Evolutionary conservation across 1,139 yeast species (phyloP).

Genomic region (Candida tunisiensis): DNA sequence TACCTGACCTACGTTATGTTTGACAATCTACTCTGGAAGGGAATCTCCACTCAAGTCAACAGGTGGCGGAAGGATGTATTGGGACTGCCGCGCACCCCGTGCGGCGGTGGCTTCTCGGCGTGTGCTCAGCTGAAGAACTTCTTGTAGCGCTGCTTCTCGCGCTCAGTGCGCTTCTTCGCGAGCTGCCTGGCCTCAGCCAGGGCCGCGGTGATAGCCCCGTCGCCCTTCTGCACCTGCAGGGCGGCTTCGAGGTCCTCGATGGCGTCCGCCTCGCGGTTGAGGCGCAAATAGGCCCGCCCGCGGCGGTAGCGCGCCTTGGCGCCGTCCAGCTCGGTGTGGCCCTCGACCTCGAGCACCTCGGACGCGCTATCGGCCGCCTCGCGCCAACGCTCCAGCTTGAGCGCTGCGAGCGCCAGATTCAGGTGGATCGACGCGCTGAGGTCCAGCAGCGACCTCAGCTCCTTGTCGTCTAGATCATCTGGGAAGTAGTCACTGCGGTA

Average conservation of each 20-base stretch:
- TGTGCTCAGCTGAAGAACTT: slow-evolving; percentile 36
- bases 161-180: slow-evolving; percentile 38
- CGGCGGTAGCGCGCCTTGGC: slow-evolving; percentile 78
- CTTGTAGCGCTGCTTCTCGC: slow-evolving; percentile 66
- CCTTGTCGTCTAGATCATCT: slow-evolving; percentile 8
- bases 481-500: slow-evolving; percentile 49
- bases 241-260: slow-evolving; percentile 50
- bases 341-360: slow-evolving; percentile 27
- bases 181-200: slow-evolving; percentile 39
- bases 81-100: slow-evolving; percentile 40
- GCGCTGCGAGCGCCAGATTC: slow-evolving; percentile 48
- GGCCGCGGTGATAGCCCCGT: slow-evolving; percentile 54
- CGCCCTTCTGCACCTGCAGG: slow-evolving; percentile 44
- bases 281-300: slow-evolving; percentile 50
- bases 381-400: slow-evolving; percentile 41
- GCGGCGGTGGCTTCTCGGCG: neutral
- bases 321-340: slow-evolving; percentile 41
- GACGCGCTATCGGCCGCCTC: slow-evolving; percentile 48
- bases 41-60: slow-evolving; percentile 77
- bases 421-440: slow-evolving; percentile 24
- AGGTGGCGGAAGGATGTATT: slow-evolving; percentile 65
- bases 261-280: slow-evolving; percentile 61
- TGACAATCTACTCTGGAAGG: slow-evolving; percentile 89
- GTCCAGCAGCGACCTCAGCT: slow-evolving; percentile 39
- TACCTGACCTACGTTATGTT: slow-evolving; percentile 83